Evolutionary conservation across 2,329 filamentous ascomycete genomes (phyloP).

Genomic region (Aspergillus costaricaensis): DNA sequence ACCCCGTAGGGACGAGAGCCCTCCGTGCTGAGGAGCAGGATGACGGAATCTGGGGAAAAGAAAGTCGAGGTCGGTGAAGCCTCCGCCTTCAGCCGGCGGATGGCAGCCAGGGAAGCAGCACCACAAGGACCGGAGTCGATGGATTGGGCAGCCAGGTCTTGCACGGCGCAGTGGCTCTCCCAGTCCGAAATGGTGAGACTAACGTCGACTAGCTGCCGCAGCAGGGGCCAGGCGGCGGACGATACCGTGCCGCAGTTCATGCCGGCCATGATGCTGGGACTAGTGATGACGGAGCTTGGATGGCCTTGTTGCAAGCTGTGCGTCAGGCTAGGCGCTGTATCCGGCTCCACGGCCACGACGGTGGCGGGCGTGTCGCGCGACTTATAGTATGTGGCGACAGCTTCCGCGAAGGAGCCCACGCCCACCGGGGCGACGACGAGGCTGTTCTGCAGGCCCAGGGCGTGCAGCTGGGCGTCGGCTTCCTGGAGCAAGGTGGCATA

Average conservation of each 20-base stretch:
- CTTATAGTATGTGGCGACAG: slow-evolving; percentile 68
- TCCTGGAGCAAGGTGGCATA: slow-evolving; percentile 74
- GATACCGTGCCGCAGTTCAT: slow-evolving; percentile 73
- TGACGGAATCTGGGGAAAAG: slow-evolving; percentile 52
- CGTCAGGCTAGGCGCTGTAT: slow-evolving; percentile 59
- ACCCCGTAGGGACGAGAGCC: slow-evolving; percentile 57
- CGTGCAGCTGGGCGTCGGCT: slow-evolving; percentile 61
- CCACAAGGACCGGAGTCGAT: slow-evolving; percentile 65
- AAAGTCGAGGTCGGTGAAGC: slow-evolving; percentile 32
- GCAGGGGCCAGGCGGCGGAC: slow-evolving; percentile 62
- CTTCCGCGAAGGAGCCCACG: slow-evolving; percentile 71
- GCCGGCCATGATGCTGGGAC: slow-evolving; percentile 70
- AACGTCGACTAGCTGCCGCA: slow-evolving; percentile 61
- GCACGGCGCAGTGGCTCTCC: slow-evolving; percentile 62
- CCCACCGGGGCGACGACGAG: slow-evolving; percentile 68
- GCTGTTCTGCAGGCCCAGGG: slow-evolving; percentile 43
- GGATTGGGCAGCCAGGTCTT: slow-evolving; percentile 52
- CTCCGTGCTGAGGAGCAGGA: slow-evolving; percentile 70
- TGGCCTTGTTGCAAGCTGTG: slow-evolving; percentile 52
- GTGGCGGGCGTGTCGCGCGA: slow-evolving; percentile 32
- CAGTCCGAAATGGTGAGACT: slow-evolving; percentile 62
- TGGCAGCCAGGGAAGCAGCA: slow-evolving; percentile 56
- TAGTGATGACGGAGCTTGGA: slow-evolving; percentile 55
- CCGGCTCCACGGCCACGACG: slow-evolving; percentile 71
- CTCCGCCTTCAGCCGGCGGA: slow-evolving; percentile 51